Base-by-base conservation (phyloP, 2,329 filamentous ascomycete genomes). In the Fusarium sp. region DNA sequence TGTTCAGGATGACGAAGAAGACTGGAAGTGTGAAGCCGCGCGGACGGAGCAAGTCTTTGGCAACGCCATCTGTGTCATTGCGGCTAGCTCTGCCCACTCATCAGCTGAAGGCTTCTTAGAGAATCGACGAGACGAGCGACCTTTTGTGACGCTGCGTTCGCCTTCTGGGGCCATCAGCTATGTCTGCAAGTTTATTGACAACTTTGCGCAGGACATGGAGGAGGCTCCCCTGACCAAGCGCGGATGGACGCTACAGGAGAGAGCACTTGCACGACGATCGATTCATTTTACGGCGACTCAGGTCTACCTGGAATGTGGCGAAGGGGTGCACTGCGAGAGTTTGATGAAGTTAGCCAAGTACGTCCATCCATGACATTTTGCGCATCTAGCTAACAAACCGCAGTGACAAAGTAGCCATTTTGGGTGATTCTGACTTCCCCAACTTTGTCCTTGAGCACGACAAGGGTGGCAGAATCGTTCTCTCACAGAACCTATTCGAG, bases 161-260 rank as follows among this genome's bases (percentile, higher is more conserved):
- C 10, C 10, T 14, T 45, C 32, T 1, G 66, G 66, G 0, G 6
- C 22, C 2, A 30, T 22, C 0, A 35, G 78, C 7, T 81, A 79
- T 38, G 27, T 83, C n/a, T 81, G 79, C 35, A 45, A 70, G n/a
- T 32, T 59, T 15, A 76, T 83, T 1, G 82, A 84, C 57, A 71
- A 84, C 66, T 85, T 85, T 69, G 50, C 77, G 4, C 14, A 35
- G 15, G 68, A 85, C 12, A 82, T 85, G 1, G 71, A 80, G 1
- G 56, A 80, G 0, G 73, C 79, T 1, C 15, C 69, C 1, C 70
- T 86, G 4, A 83, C 79, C 61, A 71, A 65, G 6, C 75, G 68
- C 2, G 68, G 68, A 0, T 69, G 65, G 68, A 45, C 57, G 7
- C n/a, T 70, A 3, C 65, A 69, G 6, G 68, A 70, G 20, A 50